Percentiles rank a stretch among this genome's conserved stretches.
Conservation (phyloP, 768 basidiomycete genomes). For the Mycena polygramma region DNA sequence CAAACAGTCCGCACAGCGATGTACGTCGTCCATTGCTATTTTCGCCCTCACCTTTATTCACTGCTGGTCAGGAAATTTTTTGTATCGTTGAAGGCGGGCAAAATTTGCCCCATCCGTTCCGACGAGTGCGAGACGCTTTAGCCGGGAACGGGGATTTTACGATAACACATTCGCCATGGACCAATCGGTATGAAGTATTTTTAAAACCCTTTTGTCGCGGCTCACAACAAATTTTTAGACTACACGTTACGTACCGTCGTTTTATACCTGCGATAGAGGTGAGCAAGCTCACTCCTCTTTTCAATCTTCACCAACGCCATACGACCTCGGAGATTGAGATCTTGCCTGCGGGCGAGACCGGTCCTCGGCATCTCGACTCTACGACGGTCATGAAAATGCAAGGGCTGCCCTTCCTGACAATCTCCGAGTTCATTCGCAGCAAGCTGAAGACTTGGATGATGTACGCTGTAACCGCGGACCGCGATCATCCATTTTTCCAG, state of each 20-base stretch:
- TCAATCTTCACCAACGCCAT: constrained; percentile 27
- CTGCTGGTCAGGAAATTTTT: constrained; percentile 75
- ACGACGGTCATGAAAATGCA: constrained; percentile 77
- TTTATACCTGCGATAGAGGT: constrained; percentile 85
- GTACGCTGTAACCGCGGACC: constrained; percentile 57
- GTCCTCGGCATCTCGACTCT: constrained; percentile 79
- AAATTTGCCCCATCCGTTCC: constrained; percentile 75
- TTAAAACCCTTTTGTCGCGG: constrained; percentile 20
- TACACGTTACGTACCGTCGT: constrained; percentile 82
- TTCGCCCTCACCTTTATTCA: constrained; percentile 32
- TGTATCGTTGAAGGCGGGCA: constrained; percentile 87
- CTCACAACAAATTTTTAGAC: constrained; percentile 52
- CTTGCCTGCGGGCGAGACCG: constrained; percentile 83
- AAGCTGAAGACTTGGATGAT: constrained; percentile 88
- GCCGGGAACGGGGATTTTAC: constrained; percentile 74
- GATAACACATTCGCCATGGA: constrained; percentile 85
- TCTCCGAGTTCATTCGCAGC: constrained; percentile 88
- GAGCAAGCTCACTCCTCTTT: constrained; percentile 43
- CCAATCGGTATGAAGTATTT: constrained; percentile 70
- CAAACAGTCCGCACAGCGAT: constrained; percentile 74
- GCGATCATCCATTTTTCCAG: constrained; percentile 24
- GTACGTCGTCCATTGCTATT: constrained; percentile 49
- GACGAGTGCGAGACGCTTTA: constrained; percentile 83
- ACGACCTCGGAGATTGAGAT: constrained; percentile 76
- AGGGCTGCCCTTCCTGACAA: constrained; percentile 83